phyloP scores from a whole-genome alignment of 2,329 filamentous ascomycete species.

The Stagonosporopsis vannaccii region DNA sequence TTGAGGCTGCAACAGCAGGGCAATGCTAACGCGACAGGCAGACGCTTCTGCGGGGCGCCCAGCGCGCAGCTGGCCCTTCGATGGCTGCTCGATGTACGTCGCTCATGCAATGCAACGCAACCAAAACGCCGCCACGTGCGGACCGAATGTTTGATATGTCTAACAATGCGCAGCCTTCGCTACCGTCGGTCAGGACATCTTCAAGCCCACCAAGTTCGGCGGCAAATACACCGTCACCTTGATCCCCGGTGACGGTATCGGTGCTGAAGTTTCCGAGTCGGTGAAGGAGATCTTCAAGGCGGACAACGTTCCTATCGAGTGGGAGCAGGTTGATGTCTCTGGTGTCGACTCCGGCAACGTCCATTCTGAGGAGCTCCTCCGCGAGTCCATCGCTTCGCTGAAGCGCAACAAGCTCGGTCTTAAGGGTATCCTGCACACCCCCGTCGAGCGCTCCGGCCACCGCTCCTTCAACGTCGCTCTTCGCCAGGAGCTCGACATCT shows the following conservation, averaged over 20 bases:
- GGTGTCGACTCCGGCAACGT: constrained; percentile 86
- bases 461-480: constrained; percentile 99
- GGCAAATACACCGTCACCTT: constrained; percentile 99
- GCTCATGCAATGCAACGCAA: constrained; percentile 3
- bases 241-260: constrained; percentile 98
- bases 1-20: constrained; percentile 26
- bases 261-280: constrained; percentile 95
- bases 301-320: constrained; percentile 97
- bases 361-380: constrained; percentile 93
- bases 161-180: constrained; percentile 46
- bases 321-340: constrained; percentile 97
- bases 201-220: constrained; percentile 98
- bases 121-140: constrained; percentile 9
- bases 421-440: constrained; percentile 98
- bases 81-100: constrained; percentile 63
- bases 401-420: constrained; percentile 98
- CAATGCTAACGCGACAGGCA: constrained; percentile 46
- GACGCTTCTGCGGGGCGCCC: constrained; percentile 64
- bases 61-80: constrained; percentile 58
- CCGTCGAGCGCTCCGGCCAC: constrained; percentile 94
- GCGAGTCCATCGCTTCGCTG: constrained; percentile 92
- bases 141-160: constrained; percentile 3
- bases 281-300: constrained; percentile 99
- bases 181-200: constrained; percentile 91
- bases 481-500: constrained; percentile 99